phyloP scores from a whole-genome alignment of 176 grass and related monocot species.

The Pontederia paniculata region DNA sequence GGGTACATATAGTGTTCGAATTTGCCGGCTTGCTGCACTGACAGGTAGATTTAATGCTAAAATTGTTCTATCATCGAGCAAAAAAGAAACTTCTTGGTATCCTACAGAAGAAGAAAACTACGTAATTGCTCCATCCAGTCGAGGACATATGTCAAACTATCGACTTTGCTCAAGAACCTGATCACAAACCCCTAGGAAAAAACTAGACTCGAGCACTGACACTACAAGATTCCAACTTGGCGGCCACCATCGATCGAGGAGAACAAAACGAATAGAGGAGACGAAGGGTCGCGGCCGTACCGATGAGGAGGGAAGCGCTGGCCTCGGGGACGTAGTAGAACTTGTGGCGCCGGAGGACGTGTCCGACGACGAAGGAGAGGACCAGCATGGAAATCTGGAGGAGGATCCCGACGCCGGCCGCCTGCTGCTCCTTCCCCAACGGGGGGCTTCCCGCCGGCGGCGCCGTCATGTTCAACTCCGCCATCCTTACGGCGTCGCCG shows the following conservation, averaged over 20 bases:
- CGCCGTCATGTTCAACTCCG: slow-evolving; percentile 43
- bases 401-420: slow-evolving; percentile 83
- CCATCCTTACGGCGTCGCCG: neutral
- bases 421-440: slow-evolving; percentile 92
- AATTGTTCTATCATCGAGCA: no score
- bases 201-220: no score
- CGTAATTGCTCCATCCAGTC: no score
- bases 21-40: no score
- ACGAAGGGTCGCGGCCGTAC: no score
- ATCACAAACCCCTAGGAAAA: no score
- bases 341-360: slow-evolving; percentile 78
- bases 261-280: neutral
- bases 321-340: slow-evolving; percentile 99
- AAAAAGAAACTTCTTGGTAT: no score
- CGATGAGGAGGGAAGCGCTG: slow-evolving; percentile 94
- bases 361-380: slow-evolving; percentile 96
- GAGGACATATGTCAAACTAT: no score
- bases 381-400: slow-evolving; percentile 97
- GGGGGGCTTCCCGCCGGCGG: slow-evolving; percentile 29
- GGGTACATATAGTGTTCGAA: no score
- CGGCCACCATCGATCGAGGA: neutral
- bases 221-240: neutral
- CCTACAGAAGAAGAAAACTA: no score
- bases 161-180: no score
- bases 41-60: no score